Evolutionary conservation across 2,329 filamentous ascomycete genomes (phyloP).

Genomic region (Trichoderma pleuroti): DNA sequence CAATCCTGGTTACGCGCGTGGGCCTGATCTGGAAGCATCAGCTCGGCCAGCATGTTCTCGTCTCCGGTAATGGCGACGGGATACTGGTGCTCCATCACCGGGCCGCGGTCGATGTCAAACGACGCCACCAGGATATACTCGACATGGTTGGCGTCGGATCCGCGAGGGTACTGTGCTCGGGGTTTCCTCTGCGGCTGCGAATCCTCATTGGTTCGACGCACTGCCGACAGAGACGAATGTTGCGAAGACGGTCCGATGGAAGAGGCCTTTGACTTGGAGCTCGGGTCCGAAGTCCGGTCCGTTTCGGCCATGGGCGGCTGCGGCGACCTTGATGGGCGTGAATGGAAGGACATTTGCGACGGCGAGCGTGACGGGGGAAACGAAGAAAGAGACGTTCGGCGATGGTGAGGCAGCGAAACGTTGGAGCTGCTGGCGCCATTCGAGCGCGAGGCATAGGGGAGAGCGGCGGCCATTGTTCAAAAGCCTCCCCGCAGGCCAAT

Average conservation of each 20-base stretch:
- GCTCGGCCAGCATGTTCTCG: constrained; percentile 95
- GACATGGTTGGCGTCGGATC: constrained; percentile 83
- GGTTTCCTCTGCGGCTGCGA: constrained; percentile 53
- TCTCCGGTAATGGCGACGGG: constrained; percentile 92
- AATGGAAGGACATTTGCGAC: constrained; percentile 55
- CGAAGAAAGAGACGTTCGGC: constrained; percentile 59
- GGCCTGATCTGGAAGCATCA: constrained; percentile 97
- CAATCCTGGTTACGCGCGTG: constrained; percentile 94
- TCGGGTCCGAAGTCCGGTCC: constrained; percentile 57
- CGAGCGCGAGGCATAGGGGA: constrained; percentile 43
- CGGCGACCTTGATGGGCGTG: constrained; percentile 53
- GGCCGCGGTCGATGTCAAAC: constrained; percentile 93
- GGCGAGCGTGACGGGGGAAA: constrained; percentile 58
- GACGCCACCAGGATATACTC: constrained; percentile 97
- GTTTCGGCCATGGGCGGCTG: constrained; percentile 49
- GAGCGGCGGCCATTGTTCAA: constrained; percentile 39
- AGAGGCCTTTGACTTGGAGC: constrained; percentile 57
- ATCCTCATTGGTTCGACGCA: constrained; percentile 49
- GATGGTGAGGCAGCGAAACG: constrained; percentile 31
- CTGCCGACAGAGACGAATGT: constrained; percentile 56
- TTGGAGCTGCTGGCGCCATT: constrained; percentile 36
- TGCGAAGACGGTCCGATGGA: constrained; percentile 59
- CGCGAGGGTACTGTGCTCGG: constrained; percentile 73
- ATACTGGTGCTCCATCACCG: constrained; percentile 98
- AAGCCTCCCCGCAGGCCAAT: not conserved